Evolutionary conservation across 2,329 filamentous ascomycete genomes (phyloP).

Genomic region (Beauveria caledonica): DNA sequence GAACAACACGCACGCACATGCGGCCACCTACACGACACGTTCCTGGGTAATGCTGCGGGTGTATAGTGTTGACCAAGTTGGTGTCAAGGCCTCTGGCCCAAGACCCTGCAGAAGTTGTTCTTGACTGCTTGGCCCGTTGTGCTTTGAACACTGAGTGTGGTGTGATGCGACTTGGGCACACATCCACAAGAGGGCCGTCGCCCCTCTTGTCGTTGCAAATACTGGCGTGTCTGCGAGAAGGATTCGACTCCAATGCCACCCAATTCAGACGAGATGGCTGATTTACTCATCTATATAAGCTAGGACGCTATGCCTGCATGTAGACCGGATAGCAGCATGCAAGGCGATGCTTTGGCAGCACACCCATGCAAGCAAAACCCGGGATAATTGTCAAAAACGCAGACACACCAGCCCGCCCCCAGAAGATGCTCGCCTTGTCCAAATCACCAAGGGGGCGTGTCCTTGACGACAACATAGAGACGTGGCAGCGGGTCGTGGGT

Average conservation of each 20-base stretch:
- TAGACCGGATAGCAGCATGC: neutral
- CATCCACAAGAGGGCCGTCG: slow-evolving; percentile 3
- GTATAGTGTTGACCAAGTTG: slow-evolving; percentile 3
- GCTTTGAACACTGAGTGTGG: slow-evolving; percentile 1
- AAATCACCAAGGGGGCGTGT: slow-evolving; percentile 1
- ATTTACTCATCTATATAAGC: neutral
- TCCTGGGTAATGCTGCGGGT: slow-evolving; percentile 15
- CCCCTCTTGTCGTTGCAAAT: neutral
- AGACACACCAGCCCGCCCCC: neutral
- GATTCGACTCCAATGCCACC: neutral
- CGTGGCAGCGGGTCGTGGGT: slow-evolving; percentile 11
- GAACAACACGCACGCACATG: slow-evolving; percentile 11
- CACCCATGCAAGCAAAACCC: slow-evolving; percentile 3
- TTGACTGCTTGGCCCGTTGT: slow-evolving; percentile 5
- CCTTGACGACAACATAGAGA: neutral
- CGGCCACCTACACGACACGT: slow-evolving; percentile 15
- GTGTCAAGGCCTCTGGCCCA: slow-evolving; percentile 16
- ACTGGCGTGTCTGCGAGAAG: neutral
- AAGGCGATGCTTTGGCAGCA: neutral
- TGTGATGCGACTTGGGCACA: slow-evolving; percentile 8
- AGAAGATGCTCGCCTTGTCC: neutral
- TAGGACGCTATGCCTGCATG: neutral
- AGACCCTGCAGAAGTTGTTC: slow-evolving; percentile 20
- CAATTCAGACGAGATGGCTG: neutral
- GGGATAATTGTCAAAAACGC: neutral